phyloP scores from a whole-genome alignment of 257 asterid species.

The Hygrophila difformis region DNA sequence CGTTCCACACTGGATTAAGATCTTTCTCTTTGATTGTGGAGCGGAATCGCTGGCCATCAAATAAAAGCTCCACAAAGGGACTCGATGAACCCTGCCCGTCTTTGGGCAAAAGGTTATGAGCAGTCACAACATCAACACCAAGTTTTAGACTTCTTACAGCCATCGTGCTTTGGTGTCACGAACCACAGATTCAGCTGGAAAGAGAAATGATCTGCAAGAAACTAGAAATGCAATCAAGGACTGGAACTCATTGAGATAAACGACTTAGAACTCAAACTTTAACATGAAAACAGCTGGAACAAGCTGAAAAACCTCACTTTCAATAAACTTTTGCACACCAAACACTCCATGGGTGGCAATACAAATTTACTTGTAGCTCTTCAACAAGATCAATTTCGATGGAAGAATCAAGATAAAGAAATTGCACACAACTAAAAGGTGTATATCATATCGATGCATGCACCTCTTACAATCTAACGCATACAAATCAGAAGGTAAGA shows the following conservation, averaged over 20 bases:
- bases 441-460: neutral
- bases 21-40: slow-evolving; percentile 76
- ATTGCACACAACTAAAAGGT: slow-evolving; percentile 1
- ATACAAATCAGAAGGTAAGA: slow-evolving; percentile 3
- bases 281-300: no score
- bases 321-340: no score
- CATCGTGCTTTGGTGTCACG: slow-evolving; percentile 20
- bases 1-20: slow-evolving; percentile 80
- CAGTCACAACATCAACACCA: slow-evolving; percentile 69
- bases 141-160: slow-evolving; percentile 57
- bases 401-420: slow-evolving; percentile 2
- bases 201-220: neutral
- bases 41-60: slow-evolving; percentile 66
- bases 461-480: neutral
- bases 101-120: slow-evolving; percentile 81
- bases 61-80: slow-evolving; percentile 67
- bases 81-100: slow-evolving; percentile 91
- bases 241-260: no score
- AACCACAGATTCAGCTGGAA: neutral
- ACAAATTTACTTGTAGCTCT: neutral
- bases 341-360: neutral
- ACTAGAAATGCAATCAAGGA: no score
- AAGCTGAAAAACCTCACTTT: no score
- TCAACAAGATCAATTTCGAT: neutral
- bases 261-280: no score